phyloP scores from a whole-genome alignment of 2,329 filamentous ascomycete genomes.

The Exophiala aquamarina region DNA sequence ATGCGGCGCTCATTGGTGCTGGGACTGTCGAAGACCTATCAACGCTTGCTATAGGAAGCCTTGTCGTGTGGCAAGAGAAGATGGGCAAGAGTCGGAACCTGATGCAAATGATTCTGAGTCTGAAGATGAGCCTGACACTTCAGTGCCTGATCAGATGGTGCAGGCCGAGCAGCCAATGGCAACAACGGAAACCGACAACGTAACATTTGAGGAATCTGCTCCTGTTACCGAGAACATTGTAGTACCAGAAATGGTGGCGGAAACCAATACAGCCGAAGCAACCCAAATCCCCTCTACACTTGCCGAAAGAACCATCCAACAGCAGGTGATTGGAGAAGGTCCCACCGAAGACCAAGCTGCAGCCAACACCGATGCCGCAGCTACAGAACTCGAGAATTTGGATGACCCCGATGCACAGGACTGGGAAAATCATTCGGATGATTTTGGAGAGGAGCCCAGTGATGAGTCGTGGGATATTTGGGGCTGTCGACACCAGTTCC shows the following conservation, averaged over 20 bases:
- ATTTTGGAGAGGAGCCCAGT: no score
- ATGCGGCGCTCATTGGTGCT: constrained; percentile 54
- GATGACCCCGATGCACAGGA: no score
- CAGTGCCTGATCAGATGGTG: neutral
- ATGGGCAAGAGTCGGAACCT: constrained; percentile 21
- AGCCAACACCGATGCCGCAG: neutral
- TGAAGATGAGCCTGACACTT: neutral
- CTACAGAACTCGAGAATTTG: neutral
- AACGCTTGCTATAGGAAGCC: constrained; percentile 31
- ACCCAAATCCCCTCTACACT: no score
- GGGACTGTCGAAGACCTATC: constrained; percentile 39
- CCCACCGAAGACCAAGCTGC: no score
- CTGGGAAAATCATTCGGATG: no score
- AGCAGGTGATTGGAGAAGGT: no score
- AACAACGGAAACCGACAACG: neutral
- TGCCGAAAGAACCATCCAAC: no score
- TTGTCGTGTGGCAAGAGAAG: constrained; percentile 16
- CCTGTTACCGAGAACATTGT: no score
- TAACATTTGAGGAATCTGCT: neutral
- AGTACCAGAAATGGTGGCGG: no score
- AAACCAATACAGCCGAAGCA: no score
- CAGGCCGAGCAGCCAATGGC: neutral
- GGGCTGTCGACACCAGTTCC: no score
- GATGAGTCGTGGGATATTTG: no score
- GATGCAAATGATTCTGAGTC: neutral